Base-by-base conservation (phyloP, 352 stramenopile genomes). In the Phytophthora hybrid region DNA sequence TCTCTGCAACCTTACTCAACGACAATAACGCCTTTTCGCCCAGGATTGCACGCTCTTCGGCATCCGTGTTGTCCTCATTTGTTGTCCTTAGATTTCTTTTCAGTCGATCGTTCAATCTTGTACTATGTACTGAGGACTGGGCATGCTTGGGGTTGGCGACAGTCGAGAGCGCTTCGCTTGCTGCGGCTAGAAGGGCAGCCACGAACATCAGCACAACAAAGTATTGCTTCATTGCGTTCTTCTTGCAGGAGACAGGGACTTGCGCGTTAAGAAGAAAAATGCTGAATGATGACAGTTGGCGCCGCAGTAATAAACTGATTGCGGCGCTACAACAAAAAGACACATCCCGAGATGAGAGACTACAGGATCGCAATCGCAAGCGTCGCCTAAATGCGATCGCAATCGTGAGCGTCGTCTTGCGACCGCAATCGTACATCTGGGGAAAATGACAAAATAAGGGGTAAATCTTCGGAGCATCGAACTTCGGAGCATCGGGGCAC, bases 1-100 rank as follows among this genome's bases (percentile, higher is more conserved):
- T 71, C 23, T 71, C 37, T 6, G 56, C 57, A 9, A 55, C 11
- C 5, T 54, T 60, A 47, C 56, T 71, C 18, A 66, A 23, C 21
- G 39, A 39, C 56, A 26, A 9, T 7, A 61, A 21, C 13, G 18
- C 5, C 16, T 66, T 66, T 6, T n/a, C 34, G 14, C 23, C 13
- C 11, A 56, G 0, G 13, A 19, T 11, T 6, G 10, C 56, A 47
- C 65, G 47, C 18, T 71, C 65, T 55, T 71, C 65, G 37, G 37
- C 37, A 21, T 66, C 46, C 7, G 5, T 26, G 19, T 47, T 32
- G 5, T 54, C 31, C 49, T 57, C 54, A n/a, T 37, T 13, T 0
- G 46, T 16, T 29, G 29, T 37, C 39, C 64, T 46, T 10, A 66
- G 23, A 9, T 31, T 23, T 9, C 56, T 26, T 23, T 6, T 63